These are phyloP conservation scores for Diplogelasinospora grovesii DNA, from an alignment of 495 filamentous ascomycete genomes.

Conservation along the genomic window DNA sequence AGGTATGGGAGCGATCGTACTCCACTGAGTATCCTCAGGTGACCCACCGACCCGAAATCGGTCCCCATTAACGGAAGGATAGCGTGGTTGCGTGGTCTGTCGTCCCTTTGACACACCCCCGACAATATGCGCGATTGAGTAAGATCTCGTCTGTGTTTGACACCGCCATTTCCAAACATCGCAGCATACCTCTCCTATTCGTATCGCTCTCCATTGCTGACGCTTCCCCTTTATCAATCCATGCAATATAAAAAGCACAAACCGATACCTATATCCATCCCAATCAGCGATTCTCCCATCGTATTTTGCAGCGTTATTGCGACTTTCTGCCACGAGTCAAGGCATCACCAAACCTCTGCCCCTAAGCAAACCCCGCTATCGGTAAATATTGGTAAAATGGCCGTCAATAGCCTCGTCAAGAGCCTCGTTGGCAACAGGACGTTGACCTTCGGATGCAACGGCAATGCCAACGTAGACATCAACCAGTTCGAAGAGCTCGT, in stretches of 20 bases:
- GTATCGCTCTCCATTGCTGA: background rate
- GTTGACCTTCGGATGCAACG: constrained; percentile 7
- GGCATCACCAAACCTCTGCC: background rate
- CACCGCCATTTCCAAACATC: constrained; percentile 20
- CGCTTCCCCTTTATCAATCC: background rate
- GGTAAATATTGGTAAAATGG: constrained; percentile 14
- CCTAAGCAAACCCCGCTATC: background rate
- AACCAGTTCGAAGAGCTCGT: constrained; percentile 68
- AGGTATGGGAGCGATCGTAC: too few species aligned
- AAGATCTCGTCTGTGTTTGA: constrained; percentile 3
- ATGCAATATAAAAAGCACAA: background rate
- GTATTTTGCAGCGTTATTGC: background rate
- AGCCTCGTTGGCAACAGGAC: constrained; percentile 4
- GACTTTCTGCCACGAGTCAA: too few species aligned
- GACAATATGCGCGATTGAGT: background rate
- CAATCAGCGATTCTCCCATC: background rate
- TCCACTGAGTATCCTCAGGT: too few species aligned
- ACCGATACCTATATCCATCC: background rate
- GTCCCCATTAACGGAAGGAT: background rate
- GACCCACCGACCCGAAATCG: too few species aligned
- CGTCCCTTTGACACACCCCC: background rate
- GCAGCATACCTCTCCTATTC: too few species aligned
- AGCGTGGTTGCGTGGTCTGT: background rate
- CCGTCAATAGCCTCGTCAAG: constrained; percentile 17
- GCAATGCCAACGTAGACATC: constrained; percentile 3